A percentile compares a stretch with the other conserved stretches of the same genome.
These are phyloP conservation scores for Rhodotorula toruloides DNA, from an alignment of 768 basidiomycete species.

Conservation along the genomic window DNA sequence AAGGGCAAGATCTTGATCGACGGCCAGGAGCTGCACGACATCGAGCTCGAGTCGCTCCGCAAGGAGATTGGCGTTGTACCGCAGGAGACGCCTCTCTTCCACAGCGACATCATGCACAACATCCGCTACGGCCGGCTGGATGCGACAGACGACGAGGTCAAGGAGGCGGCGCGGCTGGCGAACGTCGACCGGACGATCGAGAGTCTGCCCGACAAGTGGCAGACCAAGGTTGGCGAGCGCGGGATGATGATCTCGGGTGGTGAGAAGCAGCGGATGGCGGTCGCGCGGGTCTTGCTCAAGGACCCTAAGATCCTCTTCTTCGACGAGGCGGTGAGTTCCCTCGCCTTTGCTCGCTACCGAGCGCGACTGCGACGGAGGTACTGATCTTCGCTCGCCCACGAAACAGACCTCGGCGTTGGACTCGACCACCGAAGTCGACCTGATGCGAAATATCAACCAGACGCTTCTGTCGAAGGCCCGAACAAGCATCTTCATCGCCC, in stretches of 20 bases:
- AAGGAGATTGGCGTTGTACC: constrained; percentile 84
- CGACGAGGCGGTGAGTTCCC: constrained; percentile 79
- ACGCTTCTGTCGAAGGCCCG: constrained; percentile 69
- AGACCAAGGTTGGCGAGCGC: constrained; percentile 87
- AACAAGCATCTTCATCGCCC: constrained; percentile 96
- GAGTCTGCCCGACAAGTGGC: constrained; percentile 76
- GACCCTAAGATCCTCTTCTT: constrained; percentile 96
- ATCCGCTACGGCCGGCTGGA: constrained; percentile 83
- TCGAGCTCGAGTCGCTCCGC: constrained; percentile 69
- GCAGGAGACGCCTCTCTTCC: constrained; percentile 96
- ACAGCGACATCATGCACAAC: constrained; percentile 91
- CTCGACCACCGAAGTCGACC: constrained; percentile 84
- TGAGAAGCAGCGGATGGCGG: constrained; percentile 93
- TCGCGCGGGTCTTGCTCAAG: constrained; percentile 85
- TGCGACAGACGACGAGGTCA: constrained; percentile 84
- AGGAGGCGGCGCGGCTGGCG: constrained; percentile 73
- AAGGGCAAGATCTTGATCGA: constrained; percentile 74
- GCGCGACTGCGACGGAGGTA: background rate
- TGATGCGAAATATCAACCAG: constrained; percentile 88
- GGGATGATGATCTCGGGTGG: constrained; percentile 98
- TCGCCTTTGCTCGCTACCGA: background rate
- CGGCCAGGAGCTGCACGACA: constrained; percentile 71
- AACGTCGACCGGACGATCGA: constrained; percentile 77
- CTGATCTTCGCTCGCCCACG: background rate
- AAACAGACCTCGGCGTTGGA: constrained; percentile 87